Percentiles rank a stretch among this genome's conserved stretches.
Evolutionary conservation across 495 filamentous ascomycete genomes (phyloP).

Genomic region (Pseudevernia furfuracea): DNA sequence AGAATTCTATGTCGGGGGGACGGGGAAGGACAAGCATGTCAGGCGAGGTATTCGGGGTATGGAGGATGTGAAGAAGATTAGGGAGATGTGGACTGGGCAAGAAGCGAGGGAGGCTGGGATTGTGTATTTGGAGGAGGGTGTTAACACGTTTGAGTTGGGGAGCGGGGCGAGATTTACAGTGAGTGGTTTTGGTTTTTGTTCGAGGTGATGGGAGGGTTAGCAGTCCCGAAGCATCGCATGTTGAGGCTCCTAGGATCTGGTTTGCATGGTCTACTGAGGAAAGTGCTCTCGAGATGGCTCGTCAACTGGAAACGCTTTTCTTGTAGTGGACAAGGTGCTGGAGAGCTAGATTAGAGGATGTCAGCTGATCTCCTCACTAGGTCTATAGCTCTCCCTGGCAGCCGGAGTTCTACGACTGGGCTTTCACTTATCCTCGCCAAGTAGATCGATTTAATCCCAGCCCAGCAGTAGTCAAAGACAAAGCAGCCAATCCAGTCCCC

Average conservation of each 20-base stretch:
- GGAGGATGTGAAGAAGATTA: conserved; percentile 30
- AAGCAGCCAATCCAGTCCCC: conserved; percentile 42
- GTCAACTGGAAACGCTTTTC: not conserved
- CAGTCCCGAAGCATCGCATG: not conserved
- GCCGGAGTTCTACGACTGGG: conserved; percentile 54
- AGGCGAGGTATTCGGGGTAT: not conserved
- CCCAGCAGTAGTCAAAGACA: not conserved
- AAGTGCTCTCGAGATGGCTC: not conserved
- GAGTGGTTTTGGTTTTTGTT: not conserved
- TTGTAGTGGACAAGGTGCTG: not conserved
- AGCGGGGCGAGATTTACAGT: conserved; percentile 55
- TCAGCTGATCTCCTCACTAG: conserved; percentile 2
- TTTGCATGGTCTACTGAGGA: not conserved
- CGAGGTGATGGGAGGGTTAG: too few relatives aligned
- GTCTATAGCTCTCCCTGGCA: conserved; percentile 65
- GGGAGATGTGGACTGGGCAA: conserved; percentile 35
- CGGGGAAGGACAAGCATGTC: conserved; percentile 20
- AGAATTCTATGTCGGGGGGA: conserved; percentile 35
- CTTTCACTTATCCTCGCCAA: conserved; percentile 51
- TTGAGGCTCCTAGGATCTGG: not conserved
- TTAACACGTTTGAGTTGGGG: conserved; percentile 43
- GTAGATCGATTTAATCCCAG: conserved; percentile 49
- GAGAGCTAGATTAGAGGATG: not conserved
- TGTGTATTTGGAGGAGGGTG: conserved; percentile 60
- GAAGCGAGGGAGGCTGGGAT: conserved; percentile 46